These are phyloP conservation scores for Suhomyces vadensis DNA, from an alignment of 805 yeast species.

Conservation along the genomic window DNA sequence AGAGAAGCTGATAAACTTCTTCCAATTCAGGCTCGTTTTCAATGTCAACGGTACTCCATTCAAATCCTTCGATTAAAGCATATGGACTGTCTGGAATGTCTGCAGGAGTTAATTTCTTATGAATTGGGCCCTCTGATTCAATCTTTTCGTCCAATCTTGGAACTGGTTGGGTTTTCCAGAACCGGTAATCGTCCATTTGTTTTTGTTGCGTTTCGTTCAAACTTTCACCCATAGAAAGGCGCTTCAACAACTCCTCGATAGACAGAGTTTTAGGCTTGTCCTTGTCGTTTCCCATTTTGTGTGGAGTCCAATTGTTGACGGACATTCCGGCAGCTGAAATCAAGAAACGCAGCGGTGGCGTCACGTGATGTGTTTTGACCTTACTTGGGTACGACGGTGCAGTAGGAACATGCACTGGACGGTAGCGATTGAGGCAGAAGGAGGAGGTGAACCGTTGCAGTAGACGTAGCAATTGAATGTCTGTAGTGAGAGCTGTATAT, in stretches of 20 bases:
- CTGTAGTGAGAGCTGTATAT: too few species aligned
- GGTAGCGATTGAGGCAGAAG: too few species aligned
- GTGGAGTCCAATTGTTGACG: background rate
- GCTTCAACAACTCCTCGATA: conserved; percentile 61
- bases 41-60: conserved; percentile 81
- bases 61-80: conserved; percentile 75
- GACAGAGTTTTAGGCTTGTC: conserved; percentile 27
- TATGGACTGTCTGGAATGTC: conserved; percentile 73
- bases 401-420: too few species aligned
- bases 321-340: background rate
- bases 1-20: conserved; percentile 77
- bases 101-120: conserved; percentile 60
- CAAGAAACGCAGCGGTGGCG: background rate
- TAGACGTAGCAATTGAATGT: too few species aligned
- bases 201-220: conserved; percentile 55
- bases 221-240: conserved; percentile 53
- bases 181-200: conserved; percentile 82
- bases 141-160: conserved; percentile 69
- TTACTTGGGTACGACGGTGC: too few species aligned
- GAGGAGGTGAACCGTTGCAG: too few species aligned
- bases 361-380: background rate
- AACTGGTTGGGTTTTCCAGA: conserved; percentile 98
- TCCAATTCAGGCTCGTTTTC: conserved; percentile 55
- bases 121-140: conserved; percentile 79
- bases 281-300: conserved; percentile 10